Base-by-base conservation (phyloP, 2,329 filamentous ascomycete species). In the Diaporthe citrichinensis region DNA sequence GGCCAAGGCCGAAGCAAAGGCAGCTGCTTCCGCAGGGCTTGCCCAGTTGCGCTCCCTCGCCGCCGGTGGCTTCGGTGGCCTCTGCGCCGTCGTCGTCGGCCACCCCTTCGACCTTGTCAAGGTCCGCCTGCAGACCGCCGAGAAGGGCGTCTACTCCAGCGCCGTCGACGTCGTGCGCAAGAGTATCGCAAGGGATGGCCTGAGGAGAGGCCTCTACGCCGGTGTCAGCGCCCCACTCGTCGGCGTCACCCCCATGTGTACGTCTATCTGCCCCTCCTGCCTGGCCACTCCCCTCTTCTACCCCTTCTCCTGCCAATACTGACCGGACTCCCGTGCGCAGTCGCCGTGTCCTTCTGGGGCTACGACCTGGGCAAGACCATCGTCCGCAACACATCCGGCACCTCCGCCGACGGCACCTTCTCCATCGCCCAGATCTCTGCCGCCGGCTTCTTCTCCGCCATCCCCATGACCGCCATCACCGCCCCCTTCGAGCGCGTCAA, bases 61-160 rank as follows among this genome's bases (percentile, higher is more conserved):
- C 12, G 96, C 96, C 10, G 97, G 97, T 80, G 97, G 95, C 77
- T 97, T 98, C 76, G 97, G 97, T 80, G 97, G 97, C 80, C 85
- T 99, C 65, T 98, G 95, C 87, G 96, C 97, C 74, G 97, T 99
- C 73, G 84, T 99, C 57, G 96, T 98, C 76, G 94, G 97, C 74
- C 97, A 99, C 85, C 97, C 97, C 14, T 99, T 99, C 83, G 97
- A 99, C 84, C 89, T 99, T 80, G 96, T 98, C 84, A 99, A 99
- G 87, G 97, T 99, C 79, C 94, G 97, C 76, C 88, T 99, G 84
- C 97, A 99, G 88, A 99, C 97, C 2, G 95, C 97, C 49, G 96
- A 98, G 86, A 93, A 92, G 85, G 97, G 97, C 67, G 94, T 98
- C 49, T 99, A 99, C 86, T 93, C 89, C 49, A 93, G 94, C 61